Evolutionary conservation across 2,329 filamentous ascomycete genomes (phyloP).

Genomic region (Fusarium graminum): DNA sequence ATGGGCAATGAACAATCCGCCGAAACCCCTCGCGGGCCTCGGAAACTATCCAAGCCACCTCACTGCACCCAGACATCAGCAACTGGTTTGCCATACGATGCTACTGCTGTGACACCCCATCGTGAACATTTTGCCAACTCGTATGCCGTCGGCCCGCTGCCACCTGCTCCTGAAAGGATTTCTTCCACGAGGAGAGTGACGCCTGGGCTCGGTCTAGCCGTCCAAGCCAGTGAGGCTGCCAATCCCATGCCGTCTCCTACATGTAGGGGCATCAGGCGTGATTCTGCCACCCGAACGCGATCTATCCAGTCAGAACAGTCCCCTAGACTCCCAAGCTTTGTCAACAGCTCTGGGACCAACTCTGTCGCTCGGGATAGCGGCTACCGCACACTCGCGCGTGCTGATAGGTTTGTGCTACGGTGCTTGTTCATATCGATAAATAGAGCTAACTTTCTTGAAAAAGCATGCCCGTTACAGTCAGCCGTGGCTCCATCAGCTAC

Average conservation of each 20-base stretch:
- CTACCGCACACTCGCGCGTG: constrained; percentile 33
- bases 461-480: constrained; percentile 36
- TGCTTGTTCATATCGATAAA: constrained; percentile 20
- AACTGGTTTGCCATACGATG: constrained; percentile 58
- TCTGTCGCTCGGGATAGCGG: constrained; percentile 36
- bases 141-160: constrained; percentile 50
- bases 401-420: constrained; percentile 45
- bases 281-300: constrained; percentile 33
- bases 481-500: constrained; percentile 33
- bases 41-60: constrained; percentile 66
- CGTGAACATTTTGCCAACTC: constrained; percentile 51
- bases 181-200: constrained; percentile 30
- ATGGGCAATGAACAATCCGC: constrained; percentile 67
- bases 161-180: constrained; percentile 34
- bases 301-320: constrained; percentile 43
- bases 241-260: constrained; percentile 30
- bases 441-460: constrained; percentile 35
- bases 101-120: constrained; percentile 47
- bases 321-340: constrained; percentile 30
- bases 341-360: constrained; percentile 29
- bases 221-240: constrained; percentile 29
- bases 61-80: constrained; percentile 57
- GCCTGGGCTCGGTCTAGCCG: constrained; percentile 40
- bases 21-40: constrained; percentile 58
- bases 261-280: constrained; percentile 35